These are phyloP conservation scores for Aspergillus ellipticus DNA, from an alignment of 495 filamentous ascomycete species.

Conservation along the genomic window DNA sequence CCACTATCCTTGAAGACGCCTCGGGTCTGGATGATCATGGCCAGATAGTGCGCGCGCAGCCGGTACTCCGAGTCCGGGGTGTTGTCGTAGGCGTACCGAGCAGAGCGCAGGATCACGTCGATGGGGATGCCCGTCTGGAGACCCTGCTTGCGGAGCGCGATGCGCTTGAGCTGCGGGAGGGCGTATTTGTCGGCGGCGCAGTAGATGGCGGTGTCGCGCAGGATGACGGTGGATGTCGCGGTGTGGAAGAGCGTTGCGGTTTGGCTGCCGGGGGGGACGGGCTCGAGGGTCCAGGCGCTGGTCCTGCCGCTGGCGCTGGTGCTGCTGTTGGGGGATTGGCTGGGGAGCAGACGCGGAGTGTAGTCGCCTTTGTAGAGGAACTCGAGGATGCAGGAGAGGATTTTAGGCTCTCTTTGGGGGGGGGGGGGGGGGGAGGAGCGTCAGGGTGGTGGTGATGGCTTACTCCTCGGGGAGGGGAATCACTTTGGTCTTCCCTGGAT, in stretches of 20 bases:
- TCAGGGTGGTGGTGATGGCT: neutral
- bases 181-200: slow-evolving; percentile 82
- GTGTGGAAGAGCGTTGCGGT: slow-evolving; percentile 66
- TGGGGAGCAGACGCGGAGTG: slow-evolving; percentile 50
- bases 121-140: slow-evolving; percentile 81
- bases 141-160: slow-evolving; percentile 89
- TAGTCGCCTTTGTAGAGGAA: slow-evolving; percentile 73
- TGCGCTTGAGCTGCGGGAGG: slow-evolving; percentile 79
- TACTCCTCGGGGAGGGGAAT: slow-evolving; percentile 59
- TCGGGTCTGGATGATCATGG: slow-evolving; percentile 88
- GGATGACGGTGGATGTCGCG: slow-evolving; percentile 64
- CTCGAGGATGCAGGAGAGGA: slow-evolving; percentile 65
- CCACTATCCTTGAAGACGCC: slow-evolving; percentile 94
- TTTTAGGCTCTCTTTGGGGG: slow-evolving; percentile 52
- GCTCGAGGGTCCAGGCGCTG: neutral
- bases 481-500: too few species aligned
- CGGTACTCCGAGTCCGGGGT: slow-evolving; percentile 85
- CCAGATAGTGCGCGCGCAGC: slow-evolving; percentile 90
- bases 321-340: slow-evolving; percentile 40
- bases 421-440: neutral
- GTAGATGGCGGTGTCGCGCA: slow-evolving; percentile 89
- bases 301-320: neutral
- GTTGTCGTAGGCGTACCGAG: slow-evolving; percentile 90
- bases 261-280: neutral
- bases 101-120: slow-evolving; percentile 81